Base-by-base conservation (phyloP, 23 red algal species). In the Cyanidioschyzon merolae region DNA sequence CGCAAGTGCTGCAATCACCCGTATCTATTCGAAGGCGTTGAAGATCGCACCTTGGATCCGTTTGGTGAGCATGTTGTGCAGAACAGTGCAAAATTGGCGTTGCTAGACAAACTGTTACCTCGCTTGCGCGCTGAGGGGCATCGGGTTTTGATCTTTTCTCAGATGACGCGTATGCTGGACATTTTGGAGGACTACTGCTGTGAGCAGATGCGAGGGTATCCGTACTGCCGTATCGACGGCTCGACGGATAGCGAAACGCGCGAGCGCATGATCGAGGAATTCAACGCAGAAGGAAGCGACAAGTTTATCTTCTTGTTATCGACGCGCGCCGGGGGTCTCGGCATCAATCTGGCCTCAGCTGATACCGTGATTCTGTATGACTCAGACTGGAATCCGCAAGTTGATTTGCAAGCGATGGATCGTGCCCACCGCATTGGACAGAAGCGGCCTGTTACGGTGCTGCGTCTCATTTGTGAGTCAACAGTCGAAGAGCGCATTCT, bases 81-180 rank as follows among this genome's bases (percentile, higher is more conserved):
- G 37, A 90, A 87, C 68, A 91, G 83, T 36, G 88, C 41, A 1
- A 98, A 98, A 79, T 75, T 98, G 3, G 57, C 84, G 1, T 77
- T 98, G 68, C 80, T 98, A 39, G 94, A 98, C 79, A 91, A 89
- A 80, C 68, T 98, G 21, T 39, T 98, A 45, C 87, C 94, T 0
- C 88, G 94, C 30, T 77, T 98, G 35, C 83, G 88, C 41, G 80
- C 76, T 40, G 86, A 80, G 21, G 85, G 80, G 1, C 94, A 98
- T 82, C 89, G 89, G 15, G 85, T 98, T 1, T 76, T 98, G 16
- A 88, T 98, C 1, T 98, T 98, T 80, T 90, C 82, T 17, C 94
- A 98, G 83, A 98, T 98, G 94, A 98, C 94, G 0, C 86, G 94
- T 59, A 85, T 98, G 77, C 76, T 98, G n/a, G 94, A 98, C 76